Evolutionary conservation across 2,329 filamentous ascomycete genomes (phyloP).

Genomic region (Rosellinia necatrix): DNA sequence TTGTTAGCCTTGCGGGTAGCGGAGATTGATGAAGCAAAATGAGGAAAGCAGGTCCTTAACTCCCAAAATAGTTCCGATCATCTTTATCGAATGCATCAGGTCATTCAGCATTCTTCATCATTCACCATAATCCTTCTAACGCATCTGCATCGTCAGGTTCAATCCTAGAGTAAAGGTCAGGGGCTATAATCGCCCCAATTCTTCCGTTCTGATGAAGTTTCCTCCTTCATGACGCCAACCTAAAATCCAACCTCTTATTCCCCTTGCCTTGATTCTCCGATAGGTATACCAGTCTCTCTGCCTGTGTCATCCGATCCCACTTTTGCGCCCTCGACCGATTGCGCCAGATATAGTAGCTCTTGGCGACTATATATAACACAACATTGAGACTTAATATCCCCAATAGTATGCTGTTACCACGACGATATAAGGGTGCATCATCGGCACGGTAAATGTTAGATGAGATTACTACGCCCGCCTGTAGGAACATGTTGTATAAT

Average conservation of each 20-base stretch:
- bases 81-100: too few relatives aligned
- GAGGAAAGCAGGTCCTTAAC: too few relatives aligned
- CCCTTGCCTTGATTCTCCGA: conserved; percentile 48
- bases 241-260: conserved; percentile 51
- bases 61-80: too few relatives aligned
- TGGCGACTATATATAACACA: conserved; percentile 52
- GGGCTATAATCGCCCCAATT: background rate
- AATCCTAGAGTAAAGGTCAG: too few relatives aligned
- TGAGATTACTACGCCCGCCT: conserved; percentile 42
- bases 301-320: conserved; percentile 54
- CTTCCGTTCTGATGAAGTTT: background rate
- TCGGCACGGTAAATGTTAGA: conserved; percentile 56
- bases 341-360: conserved; percentile 55
- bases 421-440: conserved; percentile 58
- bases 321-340: conserved; percentile 50
- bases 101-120: too few relatives aligned
- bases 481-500: conserved; percentile 56
- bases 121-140: background rate
- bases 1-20: background rate
- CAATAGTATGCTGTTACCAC: conserved; percentile 59
- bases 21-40: too few relatives aligned
- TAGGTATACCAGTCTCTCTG: conserved; percentile 55
- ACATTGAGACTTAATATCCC: conserved; percentile 55
- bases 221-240: conserved; percentile 41
- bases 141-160: too few relatives aligned